Base-by-base conservation (phyloP, 768 basidiomycete genomes). In the button mushroom (Agaricus bisporus) region DNA sequence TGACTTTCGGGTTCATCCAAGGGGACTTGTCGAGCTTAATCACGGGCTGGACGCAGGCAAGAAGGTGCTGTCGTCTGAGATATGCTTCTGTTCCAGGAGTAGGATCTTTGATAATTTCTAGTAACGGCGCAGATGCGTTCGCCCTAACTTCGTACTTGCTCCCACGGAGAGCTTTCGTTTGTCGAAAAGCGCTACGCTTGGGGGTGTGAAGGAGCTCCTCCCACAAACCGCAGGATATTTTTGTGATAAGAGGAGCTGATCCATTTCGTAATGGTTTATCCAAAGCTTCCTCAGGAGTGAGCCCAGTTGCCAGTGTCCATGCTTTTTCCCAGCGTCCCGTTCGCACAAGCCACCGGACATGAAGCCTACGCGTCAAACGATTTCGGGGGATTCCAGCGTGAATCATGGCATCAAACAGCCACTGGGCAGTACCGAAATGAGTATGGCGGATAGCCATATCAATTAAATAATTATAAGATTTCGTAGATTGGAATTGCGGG, bases 191-290 rank as follows among this genome's bases (percentile, higher is more conserved):
- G 68, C 48, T 68, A 65, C 51, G 73, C 74, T 56, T 65, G 60
- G 15, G 2, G 5, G 41, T 42, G 29, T 17, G 37, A 14, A 54
- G 46, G 10, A 54, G 41, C 57, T 88, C 85, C 41, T 80, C 54
- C 85, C 83, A 87, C 48, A 88, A 64, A 4, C 67, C 62, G 25
- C 80, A 68, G 25, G 76, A 78, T 29, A 75, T 66, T 12, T 60
- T 51, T 14, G 41, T 41, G n/a, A 22, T 28, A 12, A 48, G 28
- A 22, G 51, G 39, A 7, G 42, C 18, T 47, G 8, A 35, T 11
- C 53, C 53, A 5, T 48, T 54, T n/a, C 53, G 53, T 26, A 49
- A 26, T 29, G 46, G 48, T 22, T 57, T 49, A 37, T 57, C 48
- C 48, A 43, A 41, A 17, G 36, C 48, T 28, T 49, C 51, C n/a